phyloP scores from a whole-genome alignment of 2,329 filamentous ascomycete genomes.

The Coniochaeta ligniaria region DNA sequence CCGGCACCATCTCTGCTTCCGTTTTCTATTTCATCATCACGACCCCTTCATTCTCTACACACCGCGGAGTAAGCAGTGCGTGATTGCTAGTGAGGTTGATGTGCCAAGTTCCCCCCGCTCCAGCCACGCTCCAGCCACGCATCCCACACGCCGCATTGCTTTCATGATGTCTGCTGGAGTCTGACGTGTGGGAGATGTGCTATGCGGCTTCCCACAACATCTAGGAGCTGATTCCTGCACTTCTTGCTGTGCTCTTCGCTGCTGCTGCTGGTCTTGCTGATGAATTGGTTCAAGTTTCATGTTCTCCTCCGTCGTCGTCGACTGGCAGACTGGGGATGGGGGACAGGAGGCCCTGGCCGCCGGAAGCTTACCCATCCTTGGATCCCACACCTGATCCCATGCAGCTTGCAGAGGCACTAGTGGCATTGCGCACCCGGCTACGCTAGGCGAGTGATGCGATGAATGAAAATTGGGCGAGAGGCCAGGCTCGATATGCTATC shows the following conservation, averaged over 20 bases:
- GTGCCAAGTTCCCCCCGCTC: background rate
- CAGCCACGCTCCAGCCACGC: background rate
- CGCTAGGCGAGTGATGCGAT: slow-evolving; percentile 1
- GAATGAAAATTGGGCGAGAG: slow-evolving; percentile 8
- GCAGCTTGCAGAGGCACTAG: slow-evolving; percentile 13
- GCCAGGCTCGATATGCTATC: slow-evolving; percentile 3
- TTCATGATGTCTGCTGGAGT: background rate
- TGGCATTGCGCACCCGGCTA: slow-evolving; percentile 8
- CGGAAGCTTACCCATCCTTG: background rate
- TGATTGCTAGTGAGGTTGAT: background rate
- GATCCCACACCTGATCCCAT: slow-evolving; percentile 4
- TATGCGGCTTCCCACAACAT: background rate
- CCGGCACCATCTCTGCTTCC: background rate
- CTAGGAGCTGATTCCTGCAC: background rate
- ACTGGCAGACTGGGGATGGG: background rate
- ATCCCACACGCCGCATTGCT: too few species aligned
- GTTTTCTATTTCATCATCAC: background rate
- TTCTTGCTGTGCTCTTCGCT: background rate
- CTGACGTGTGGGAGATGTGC: too few species aligned
- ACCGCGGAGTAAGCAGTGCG: background rate
- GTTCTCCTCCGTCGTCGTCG: background rate
- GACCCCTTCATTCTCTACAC: background rate
- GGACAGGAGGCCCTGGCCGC: background rate
- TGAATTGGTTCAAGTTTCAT: background rate
- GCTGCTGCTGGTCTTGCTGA: background rate